Evolutionary conservation across 352 stramenopile species (phyloP).

Genomic region (Phytophthora parvispora): DNA sequence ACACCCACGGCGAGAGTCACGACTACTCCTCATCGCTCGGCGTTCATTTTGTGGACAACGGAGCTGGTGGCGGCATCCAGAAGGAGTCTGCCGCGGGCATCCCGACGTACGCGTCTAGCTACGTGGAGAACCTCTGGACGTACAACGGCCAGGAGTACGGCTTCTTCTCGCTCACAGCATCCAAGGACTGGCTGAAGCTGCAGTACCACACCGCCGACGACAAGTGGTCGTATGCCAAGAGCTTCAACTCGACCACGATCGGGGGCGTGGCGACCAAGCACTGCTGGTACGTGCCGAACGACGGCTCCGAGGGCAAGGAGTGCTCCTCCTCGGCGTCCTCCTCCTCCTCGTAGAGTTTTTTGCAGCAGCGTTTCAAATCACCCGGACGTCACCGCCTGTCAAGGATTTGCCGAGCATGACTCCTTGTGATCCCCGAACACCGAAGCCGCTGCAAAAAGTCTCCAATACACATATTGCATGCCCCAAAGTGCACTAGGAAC

Average conservation of each 20-base stretch:
- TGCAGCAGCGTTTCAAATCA: not conserved
- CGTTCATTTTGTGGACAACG: constrained; percentile 79
- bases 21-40: constrained; percentile 55
- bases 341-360: constrained; percentile 3
- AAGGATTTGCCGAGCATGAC: not conserved
- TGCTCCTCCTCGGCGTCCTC: constrained; percentile 5
- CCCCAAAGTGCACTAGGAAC: not conserved
- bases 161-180: constrained; percentile 61
- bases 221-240: constrained; percentile 56
- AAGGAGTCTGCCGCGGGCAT: constrained; percentile 70
- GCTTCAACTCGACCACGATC: constrained; percentile 37
- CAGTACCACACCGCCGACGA: constrained; percentile 67
- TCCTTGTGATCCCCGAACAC: not conserved
- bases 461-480: not conserved
- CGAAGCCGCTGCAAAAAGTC: not conserved
- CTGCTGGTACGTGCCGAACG: constrained; percentile 67
- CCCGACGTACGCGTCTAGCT: constrained; percentile 50
- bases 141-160: constrained; percentile 61
- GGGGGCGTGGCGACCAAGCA: constrained; percentile 59
- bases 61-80: constrained; percentile 70
- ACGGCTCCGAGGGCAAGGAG: constrained; percentile 34
- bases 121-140: constrained; percentile 63
- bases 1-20: constrained; percentile 72
- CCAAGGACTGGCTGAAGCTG: constrained; percentile 63
- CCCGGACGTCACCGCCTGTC: not conserved